Evolutionary conservation across 2,329 filamentous ascomycete genomes (phyloP).

Genomic region (Ceratocystis huliohia): DNA sequence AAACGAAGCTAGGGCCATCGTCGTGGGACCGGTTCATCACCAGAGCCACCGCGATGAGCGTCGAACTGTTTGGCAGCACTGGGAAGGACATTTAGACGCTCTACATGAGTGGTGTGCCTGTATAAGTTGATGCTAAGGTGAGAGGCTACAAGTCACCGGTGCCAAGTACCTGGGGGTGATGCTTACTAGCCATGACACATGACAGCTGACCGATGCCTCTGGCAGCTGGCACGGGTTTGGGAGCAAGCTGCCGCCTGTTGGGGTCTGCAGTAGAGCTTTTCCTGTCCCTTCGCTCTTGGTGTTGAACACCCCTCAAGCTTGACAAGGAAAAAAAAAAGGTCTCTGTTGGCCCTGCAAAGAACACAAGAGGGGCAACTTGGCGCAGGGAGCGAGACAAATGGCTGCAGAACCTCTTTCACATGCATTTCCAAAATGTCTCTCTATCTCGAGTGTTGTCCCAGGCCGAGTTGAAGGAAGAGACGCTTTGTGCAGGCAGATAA

Average conservation of each 20-base stretch:
- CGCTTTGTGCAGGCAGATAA: not conserved
- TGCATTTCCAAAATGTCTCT: not conserved
- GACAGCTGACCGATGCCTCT: not conserved
- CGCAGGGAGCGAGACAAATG: not conserved
- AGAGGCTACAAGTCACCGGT: too few species aligned
- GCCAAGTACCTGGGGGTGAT: too few species aligned
- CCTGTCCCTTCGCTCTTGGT: too few species aligned
- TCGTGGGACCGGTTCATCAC: constrained; percentile 63
- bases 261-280: too few species aligned
- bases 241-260: not conserved
- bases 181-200: not conserved
- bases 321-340: not conserved
- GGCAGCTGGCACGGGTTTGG: not conserved
- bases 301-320: too few species aligned
- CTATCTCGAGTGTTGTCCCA: not conserved
- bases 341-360: not conserved
- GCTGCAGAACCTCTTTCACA: constrained; percentile 12
- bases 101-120: not conserved
- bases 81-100: constrained; percentile 36
- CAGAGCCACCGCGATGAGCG: constrained; percentile 58
- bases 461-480: not conserved
- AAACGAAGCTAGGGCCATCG: constrained; percentile 63
- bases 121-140: not conserved
- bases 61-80: constrained; percentile 39
- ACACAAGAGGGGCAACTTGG: not conserved